Conservation (phyloP, 2,329 filamentous ascomycete species). For the Colletotrichum viniferum region DNA sequence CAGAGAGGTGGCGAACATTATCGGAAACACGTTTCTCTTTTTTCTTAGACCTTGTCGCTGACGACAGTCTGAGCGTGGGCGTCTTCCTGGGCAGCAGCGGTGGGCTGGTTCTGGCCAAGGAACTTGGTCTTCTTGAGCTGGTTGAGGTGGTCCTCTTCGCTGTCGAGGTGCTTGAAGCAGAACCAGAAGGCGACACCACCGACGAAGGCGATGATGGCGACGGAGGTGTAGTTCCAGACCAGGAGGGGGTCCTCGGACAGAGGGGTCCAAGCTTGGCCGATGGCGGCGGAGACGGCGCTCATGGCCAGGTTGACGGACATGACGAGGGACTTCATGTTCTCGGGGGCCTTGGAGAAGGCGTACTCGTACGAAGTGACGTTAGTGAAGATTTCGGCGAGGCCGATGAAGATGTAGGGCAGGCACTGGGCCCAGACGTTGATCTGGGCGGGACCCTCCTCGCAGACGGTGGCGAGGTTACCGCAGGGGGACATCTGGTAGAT, state of each 20-base stretch:
- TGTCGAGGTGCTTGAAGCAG: conserved; percentile 68
- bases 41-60: conserved; percentile 5
- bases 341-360: conserved; percentile 77
- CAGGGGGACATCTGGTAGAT: conserved; percentile 70
- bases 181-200: conserved; percentile 72
- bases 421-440: conserved; percentile 70
- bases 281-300: conserved; percentile 70
- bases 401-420: conserved; percentile 55
- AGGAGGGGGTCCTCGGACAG: conserved; percentile 68
- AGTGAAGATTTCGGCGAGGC: conserved; percentile 57
- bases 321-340: conserved; percentile 82
- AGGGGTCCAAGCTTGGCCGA: conserved; percentile 71
- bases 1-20: background rate
- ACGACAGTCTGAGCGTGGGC: background rate
- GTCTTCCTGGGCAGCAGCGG: conserved; percentile 15
- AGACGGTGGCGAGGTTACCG: conserved; percentile 57
- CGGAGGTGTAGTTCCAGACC: conserved; percentile 73
- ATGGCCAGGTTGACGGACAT: conserved; percentile 73
- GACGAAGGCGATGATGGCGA: conserved; percentile 65
- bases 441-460: conserved; percentile 52
- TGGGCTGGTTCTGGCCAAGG: conserved; percentile 44
- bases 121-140: conserved; percentile 54
- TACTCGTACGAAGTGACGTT: conserved; percentile 72
- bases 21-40: background rate
- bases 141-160: conserved; percentile 72